A percentile compares a stretch with the other conserved stretches of the same genome.
Evolutionary conservation across 108 stramenopile genomes (phyloP).

Genomic region (Schizochytrium sp.): DNA sequence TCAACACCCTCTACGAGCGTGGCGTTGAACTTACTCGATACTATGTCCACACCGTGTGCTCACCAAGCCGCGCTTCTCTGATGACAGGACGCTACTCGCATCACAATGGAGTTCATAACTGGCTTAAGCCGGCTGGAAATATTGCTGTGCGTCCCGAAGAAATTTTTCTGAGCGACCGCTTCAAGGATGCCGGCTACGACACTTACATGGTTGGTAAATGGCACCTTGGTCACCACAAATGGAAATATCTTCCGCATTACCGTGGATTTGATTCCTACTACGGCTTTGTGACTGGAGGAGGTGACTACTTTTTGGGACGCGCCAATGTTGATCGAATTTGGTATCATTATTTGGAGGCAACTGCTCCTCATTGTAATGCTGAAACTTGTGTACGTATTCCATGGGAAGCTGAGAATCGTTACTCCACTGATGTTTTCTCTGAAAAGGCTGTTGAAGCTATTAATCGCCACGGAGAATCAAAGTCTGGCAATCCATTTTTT

Average conservation of each 20-base stretch:
- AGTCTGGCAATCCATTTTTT: neutral
- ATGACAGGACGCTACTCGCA: neutral
- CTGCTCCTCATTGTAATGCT: neutral
- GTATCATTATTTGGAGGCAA: neutral
- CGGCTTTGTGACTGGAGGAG: neutral
- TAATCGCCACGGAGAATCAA: neutral
- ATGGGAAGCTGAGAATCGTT: neutral
- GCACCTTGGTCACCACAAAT: neutral
- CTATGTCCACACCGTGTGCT: neutral
- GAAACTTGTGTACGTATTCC: neutral
- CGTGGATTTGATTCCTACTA: conserved; percentile 13
- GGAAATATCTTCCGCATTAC: neutral
- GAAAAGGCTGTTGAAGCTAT: conserved; percentile 2
- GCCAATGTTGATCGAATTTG: too few species aligned
- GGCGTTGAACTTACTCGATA: conserved; percentile 23
- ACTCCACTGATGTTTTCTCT: neutral
- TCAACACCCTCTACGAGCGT: neutral
- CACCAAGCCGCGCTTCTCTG: neutral
- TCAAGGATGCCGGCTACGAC: conserved; percentile 8
- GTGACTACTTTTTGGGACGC: conserved; percentile 29
- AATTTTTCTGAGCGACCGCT: neutral
- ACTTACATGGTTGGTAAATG: conserved; percentile 55
- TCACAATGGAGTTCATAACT: conserved; percentile 1
- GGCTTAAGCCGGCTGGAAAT: neutral
- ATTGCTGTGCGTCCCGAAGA: neutral